Conservation (phyloP, 2,329 filamentous ascomycete species). For the Dothideomycetes sp. region DNA sequence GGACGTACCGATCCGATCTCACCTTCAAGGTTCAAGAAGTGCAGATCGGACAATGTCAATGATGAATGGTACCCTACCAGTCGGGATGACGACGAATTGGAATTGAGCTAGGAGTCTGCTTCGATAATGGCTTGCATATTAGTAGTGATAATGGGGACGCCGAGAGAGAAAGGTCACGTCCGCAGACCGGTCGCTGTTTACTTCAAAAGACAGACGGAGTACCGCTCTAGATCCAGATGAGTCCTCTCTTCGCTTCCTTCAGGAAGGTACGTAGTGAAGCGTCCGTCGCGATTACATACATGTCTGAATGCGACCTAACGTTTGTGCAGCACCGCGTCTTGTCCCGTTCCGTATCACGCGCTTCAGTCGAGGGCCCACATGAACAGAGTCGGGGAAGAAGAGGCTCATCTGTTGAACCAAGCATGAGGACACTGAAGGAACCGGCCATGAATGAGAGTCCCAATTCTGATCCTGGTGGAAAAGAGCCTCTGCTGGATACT, state of each 20-base stretch:
- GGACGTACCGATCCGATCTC: too few relatives aligned
- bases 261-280: conserved; percentile 1
- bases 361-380: not conserved
- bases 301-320: not conserved
- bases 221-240: conserved; percentile 1
- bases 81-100: too few relatives aligned
- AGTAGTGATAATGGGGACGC: too few relatives aligned
- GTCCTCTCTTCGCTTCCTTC: conserved; percentile 6
- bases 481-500: conserved; percentile 18
- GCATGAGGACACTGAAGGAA: conserved; percentile 1
- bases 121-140: too few relatives aligned
- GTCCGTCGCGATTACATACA: not conserved
- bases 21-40: too few relatives aligned
- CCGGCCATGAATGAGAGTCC: conserved; percentile 4
- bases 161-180: too few relatives aligned
- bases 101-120: too few relatives aligned
- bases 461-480: not conserved
- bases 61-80: too few relatives aligned
- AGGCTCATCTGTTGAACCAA: conserved; percentile 5
- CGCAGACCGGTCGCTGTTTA: too few relatives aligned
- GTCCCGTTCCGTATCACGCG: not conserved
- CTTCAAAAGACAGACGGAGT: too few relatives aligned
- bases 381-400: too few relatives aligned
- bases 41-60: too few relatives aligned
- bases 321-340: not conserved